A percentile compares a stretch with the other conserved stretches of the same genome.
Conservation (phyloP, 2,329 filamentous ascomycete genomes). For the Leptographium radiaticola region DNA sequence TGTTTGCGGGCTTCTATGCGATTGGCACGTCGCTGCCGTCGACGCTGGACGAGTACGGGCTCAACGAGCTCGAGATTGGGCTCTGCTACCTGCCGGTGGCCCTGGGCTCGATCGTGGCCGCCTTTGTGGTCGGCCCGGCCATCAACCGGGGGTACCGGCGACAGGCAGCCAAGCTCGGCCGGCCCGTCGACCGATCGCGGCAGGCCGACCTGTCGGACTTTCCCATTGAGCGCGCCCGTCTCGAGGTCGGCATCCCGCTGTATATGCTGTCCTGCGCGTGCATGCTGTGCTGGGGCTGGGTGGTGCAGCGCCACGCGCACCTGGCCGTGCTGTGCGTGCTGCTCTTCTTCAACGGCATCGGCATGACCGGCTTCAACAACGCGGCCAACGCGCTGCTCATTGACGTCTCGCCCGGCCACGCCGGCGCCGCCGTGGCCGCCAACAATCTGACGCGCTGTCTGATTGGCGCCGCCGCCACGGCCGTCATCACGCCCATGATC, state of each 20-base stretch:
- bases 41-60: constrained; percentile 37
- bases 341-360: constrained; percentile 31
- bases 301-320: constrained; percentile 26
- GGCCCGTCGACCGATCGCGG: constrained; percentile 39
- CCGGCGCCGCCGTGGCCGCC: constrained; percentile 40
- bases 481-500: constrained; percentile 38
- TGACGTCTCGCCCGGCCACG: constrained; percentile 39
- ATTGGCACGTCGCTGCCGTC: constrained; percentile 31
- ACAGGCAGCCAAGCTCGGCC: constrained; percentile 38
- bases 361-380: constrained; percentile 42
- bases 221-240: constrained; percentile 36
- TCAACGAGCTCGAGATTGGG: constrained; percentile 41
- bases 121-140: constrained; percentile 34
- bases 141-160: constrained; percentile 58
- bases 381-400: constrained; percentile 38
- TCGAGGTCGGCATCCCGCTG: constrained; percentile 36
- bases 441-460: constrained; percentile 44
- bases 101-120: constrained; percentile 32
- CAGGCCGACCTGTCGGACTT: constrained; percentile 35
- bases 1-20: constrained; percentile 38
- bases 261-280: constrained; percentile 33
- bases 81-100: constrained; percentile 40
- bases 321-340: constrained; percentile 34
- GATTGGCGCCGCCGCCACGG: constrained; percentile 38
- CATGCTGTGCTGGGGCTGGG: constrained; percentile 40